Evolutionary conservation across 2,329 filamentous ascomycete species (phyloP), one percentile per base, ranked within the genome.

Genomic region (Chrysosporium queenslandicum): DNA sequence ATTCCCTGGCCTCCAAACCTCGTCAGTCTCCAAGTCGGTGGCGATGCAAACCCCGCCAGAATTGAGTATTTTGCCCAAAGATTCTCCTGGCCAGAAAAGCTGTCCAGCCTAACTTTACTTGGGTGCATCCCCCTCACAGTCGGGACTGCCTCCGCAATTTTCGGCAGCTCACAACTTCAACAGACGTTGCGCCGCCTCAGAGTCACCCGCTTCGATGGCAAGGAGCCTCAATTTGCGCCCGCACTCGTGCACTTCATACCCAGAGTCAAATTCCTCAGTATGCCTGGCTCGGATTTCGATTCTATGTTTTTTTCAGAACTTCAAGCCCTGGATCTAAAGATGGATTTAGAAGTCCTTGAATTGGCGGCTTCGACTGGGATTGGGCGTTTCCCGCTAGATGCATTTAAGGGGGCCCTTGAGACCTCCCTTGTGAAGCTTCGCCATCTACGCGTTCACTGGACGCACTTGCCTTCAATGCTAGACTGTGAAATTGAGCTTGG

Each of bases 271-370:
- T 64, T 60, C 49, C 63, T 67, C 43, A 64, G 62, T 37, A 42
- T 67, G 11, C 64, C 64, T 8, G 65, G 64, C n/a, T 60, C 63
- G 32, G 46, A 63, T n/a, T 57, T 65, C 12, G 55, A 59, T 6
- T 56, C 61, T 12, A 57, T 53, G 2, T 63, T 66, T 51, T 62
- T 67, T 54, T 34, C 30, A 6, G 30, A 20, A 11, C 8, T 52
- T 12, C 43, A 46, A 18, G 27, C 12, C 9, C 23, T 56, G 12
- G 43, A 37, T 4, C 21, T 49, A n/a, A 53, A 59, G 9, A 46
- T 63, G 16, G 53, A 56, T 1, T 57, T 67, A 4, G 60, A 65
- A 41, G 57, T 60, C n/a, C 57, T 68, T 1, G 63, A 65, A 52
- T 58, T 67, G 6, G 61, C 55, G 1, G 47, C 57, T 23, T 61